Evolutionary conservation across 441 rosid species (phyloP).

Genomic region (Populus hybrid): DNA sequence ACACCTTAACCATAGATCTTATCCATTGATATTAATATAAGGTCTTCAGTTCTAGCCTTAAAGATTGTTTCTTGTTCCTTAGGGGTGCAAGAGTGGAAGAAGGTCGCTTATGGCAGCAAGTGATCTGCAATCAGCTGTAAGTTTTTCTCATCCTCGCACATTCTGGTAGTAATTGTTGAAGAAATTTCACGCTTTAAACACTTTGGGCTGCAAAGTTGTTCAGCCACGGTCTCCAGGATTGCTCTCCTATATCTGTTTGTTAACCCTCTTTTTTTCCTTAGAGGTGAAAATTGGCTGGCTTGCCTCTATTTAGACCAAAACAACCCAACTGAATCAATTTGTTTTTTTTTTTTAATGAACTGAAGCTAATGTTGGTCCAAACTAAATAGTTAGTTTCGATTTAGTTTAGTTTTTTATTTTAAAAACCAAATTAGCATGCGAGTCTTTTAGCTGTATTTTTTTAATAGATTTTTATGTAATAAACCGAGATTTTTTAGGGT

Average conservation of each 20-base stretch:
- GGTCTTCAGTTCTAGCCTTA: not conserved
- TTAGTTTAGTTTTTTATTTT: too few species aligned
- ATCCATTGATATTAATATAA: not conserved
- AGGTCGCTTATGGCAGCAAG: constrained; percentile 36
- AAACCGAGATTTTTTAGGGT: too few species aligned
- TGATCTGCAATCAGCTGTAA: constrained; percentile 37
- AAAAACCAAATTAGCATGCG: too few species aligned
- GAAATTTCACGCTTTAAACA: not conserved
- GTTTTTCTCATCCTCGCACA: constrained; percentile 2
- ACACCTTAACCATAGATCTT: not conserved
- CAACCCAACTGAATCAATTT: too few species aligned
- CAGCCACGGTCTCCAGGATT: not conserved
- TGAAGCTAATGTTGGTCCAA: not conserved
- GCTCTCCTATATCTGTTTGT: too few species aligned
- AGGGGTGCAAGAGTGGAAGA: constrained; percentile 40
- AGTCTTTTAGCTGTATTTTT: too few species aligned
- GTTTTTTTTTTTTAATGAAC: too few species aligned
- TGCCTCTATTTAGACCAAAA: too few species aligned
- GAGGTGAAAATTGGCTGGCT: too few species aligned
- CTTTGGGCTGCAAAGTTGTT: not conserved
- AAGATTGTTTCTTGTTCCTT: not conserved
- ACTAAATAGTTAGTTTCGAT: too few species aligned
- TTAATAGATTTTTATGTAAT: too few species aligned
- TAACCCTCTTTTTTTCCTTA: too few species aligned
- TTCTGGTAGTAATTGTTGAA: not conserved